Evolutionary conservation across 2,329 filamentous ascomycete genomes (phyloP).

Genomic region (Tetracladium maxilliforme): DNA sequence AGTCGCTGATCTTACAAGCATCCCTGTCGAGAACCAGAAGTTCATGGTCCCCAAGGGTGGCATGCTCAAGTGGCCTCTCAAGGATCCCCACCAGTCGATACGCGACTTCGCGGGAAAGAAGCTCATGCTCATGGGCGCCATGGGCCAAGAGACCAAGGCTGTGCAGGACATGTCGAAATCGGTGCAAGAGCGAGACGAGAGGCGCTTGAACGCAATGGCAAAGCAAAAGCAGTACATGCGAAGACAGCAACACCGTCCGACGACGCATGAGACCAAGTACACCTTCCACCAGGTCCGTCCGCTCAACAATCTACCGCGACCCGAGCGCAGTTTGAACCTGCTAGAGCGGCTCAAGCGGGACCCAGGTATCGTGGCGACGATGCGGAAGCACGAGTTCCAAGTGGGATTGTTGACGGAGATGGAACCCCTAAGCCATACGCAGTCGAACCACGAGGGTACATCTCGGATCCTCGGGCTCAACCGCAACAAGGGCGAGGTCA

Average conservation of each 20-base stretch:
- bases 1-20: constrained; percentile 38
- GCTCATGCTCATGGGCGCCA: constrained; percentile 51
- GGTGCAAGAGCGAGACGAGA: too few species aligned
- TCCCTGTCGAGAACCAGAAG: constrained; percentile 52
- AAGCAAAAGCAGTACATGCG: constrained; percentile 12
- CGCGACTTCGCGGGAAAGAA: constrained; percentile 40
- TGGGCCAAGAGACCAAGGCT: too few species aligned
- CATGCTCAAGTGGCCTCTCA: constrained; percentile 49
- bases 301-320: constrained; percentile 62
- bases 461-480: constrained; percentile 75
- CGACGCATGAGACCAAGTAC: constrained; percentile 47
- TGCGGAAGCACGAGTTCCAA: constrained; percentile 72
- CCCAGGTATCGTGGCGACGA: constrained; percentile 68
- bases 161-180: too few species aligned
- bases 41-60: constrained; percentile 51
- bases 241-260: neutral
- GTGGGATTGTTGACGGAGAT: constrained; percentile 88
- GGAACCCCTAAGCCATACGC: constrained; percentile 74
- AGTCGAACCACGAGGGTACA: constrained; percentile 52
- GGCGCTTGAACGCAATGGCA: constrained; percentile 19
- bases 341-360: constrained; percentile 67
- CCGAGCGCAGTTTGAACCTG: constrained; percentile 55
- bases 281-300: constrained; percentile 71
- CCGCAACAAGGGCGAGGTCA: constrained; percentile 73
- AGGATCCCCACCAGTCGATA: constrained; percentile 32